These are phyloP conservation scores for Fusarium haematococcum DNA, from an alignment of 2,329 filamentous ascomycete species.

Conservation along the genomic window DNA sequence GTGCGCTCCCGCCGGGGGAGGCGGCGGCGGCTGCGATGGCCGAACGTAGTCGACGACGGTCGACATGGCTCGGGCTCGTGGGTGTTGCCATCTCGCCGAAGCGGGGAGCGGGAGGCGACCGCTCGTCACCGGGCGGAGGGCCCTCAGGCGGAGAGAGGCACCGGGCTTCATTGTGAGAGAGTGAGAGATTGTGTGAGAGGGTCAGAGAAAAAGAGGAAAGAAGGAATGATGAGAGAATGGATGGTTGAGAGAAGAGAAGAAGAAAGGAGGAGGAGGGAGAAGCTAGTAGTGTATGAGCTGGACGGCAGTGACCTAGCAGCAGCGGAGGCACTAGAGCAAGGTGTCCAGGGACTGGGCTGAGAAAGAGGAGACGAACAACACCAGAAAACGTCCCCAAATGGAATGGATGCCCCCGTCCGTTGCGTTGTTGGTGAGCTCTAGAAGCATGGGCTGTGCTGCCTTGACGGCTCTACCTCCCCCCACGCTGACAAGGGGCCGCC, in stretches of 20 bases:
- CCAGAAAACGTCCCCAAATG: slow-evolving; percentile 12
- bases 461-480: slow-evolving; percentile 3
- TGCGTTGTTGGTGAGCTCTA: slow-evolving; percentile 26
- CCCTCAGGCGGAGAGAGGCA: slow-evolving; percentile 32
- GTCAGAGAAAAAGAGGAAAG: neutral
- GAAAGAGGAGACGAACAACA: slow-evolving; percentile 19
- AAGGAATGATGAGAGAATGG: slow-evolving; percentile 10
- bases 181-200: neutral
- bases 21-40: slow-evolving; percentile 39
- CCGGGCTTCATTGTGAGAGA: slow-evolving; percentile 31
- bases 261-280: slow-evolving; percentile 1
- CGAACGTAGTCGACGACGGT: slow-evolving; percentile 42
- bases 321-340: slow-evolving; percentile 31
- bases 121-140: slow-evolving; percentile 26
- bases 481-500: slow-evolving; percentile 15
- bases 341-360: slow-evolving; percentile 7
- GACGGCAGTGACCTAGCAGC: slow-evolving; percentile 8
- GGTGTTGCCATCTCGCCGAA: slow-evolving; percentile 38
- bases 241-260: slow-evolving; percentile 13
- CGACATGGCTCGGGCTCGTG: slow-evolving; percentile 37
- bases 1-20: slow-evolving; percentile 31
- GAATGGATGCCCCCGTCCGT: slow-evolving; percentile 9
- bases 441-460: slow-evolving; percentile 12
- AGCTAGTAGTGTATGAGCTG: neutral
- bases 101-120: slow-evolving; percentile 23